Evolutionary conservation across 106 monocot genomes (phyloP).

Genomic region (Dendrobium catenatum): DNA sequence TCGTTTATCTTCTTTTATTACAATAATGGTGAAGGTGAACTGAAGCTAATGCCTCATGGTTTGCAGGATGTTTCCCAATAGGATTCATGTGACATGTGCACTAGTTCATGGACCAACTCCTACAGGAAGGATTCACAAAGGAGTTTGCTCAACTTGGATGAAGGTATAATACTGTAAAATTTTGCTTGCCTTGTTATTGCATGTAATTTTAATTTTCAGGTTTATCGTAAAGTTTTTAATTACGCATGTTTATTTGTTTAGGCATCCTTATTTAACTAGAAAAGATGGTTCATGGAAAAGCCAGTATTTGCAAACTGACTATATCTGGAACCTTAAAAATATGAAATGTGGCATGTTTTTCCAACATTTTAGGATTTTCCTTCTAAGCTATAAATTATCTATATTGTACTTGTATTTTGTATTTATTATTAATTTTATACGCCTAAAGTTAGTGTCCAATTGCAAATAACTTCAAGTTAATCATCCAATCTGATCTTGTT

Average conservation of each 20-base stretch:
- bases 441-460: not conserved
- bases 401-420: not conserved
- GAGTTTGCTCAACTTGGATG: slow-evolving; percentile 98
- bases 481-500: not conserved
- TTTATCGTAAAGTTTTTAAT: not conserved
- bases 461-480: not conserved
- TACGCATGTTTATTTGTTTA: not conserved
- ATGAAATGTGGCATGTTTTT: not conserved
- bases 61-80: slow-evolving; percentile 66
- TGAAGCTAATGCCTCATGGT: not conserved
- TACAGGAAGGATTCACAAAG: slow-evolving; percentile 95
- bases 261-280: not conserved
- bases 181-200: not conserved
- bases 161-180: slow-evolving; percentile 46
- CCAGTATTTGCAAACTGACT: not conserved
- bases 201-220: not conserved
- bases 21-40: slow-evolving; percentile 3
- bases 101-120: slow-evolving; percentile 69
- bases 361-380: not conserved
- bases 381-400: not conserved
- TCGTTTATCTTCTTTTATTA: not conserved
- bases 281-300: not conserved
- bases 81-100: slow-evolving; percentile 98
- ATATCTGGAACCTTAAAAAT: not conserved
- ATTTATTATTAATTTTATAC: not conserved